These are phyloP conservation scores for Russula ochroleuca DNA, from an alignment of 768 basidiomycete species.

Conservation along the genomic window DNA sequence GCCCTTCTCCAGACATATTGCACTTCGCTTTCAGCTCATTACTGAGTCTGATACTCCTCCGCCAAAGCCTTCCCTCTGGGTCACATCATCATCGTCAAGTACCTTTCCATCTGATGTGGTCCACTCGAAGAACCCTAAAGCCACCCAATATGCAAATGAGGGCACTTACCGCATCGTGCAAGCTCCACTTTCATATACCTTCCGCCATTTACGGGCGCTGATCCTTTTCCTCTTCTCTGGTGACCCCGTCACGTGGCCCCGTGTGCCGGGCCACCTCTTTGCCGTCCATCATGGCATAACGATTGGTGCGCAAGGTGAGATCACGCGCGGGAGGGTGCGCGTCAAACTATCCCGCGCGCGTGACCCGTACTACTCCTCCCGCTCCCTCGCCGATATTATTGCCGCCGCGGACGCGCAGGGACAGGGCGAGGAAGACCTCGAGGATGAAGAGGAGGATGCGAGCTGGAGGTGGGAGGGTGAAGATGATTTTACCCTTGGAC, in stretches of 20 bases:
- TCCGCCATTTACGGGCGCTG: slow-evolving; percentile 59
- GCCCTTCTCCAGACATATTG: slow-evolving; percentile 55
- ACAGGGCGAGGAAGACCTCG: slow-evolving; percentile 16
- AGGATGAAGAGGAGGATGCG: slow-evolving; percentile 33
- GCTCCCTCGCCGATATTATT: slow-evolving; percentile 32
- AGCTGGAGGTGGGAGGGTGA: slow-evolving; percentile 68
- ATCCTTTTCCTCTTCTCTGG: slow-evolving; percentile 54
- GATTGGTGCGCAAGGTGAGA: slow-evolving; percentile 48
- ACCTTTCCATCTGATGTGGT: not conserved
- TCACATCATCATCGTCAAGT: not conserved
- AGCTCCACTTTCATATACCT: slow-evolving; percentile 66
- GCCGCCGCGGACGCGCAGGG: slow-evolving; percentile 18
- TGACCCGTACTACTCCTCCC: slow-evolving; percentile 31
- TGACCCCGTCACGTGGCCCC: slow-evolving; percentile 24
- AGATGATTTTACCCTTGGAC: slow-evolving; percentile 56
- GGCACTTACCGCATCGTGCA: slow-evolving; percentile 63
- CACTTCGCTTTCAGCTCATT: slow-evolving; percentile 60
- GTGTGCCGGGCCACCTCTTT: slow-evolving; percentile 48
- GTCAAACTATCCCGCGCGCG: slow-evolving; percentile 34
- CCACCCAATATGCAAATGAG: slow-evolving; percentile 34
- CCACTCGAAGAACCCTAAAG: not conserved
- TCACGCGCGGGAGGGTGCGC: slow-evolving; percentile 38
- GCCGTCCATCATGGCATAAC: slow-evolving; percentile 50
- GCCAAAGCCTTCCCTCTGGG: slow-evolving; percentile 13
- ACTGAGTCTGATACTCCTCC: slow-evolving; percentile 32